A percentile compares a stretch with the other conserved stretches of the same genome.
These are phyloP conservation scores for Flaveria robusta DNA, from an alignment of 129 eudicot genomes.

Conservation along the genomic window DNA sequence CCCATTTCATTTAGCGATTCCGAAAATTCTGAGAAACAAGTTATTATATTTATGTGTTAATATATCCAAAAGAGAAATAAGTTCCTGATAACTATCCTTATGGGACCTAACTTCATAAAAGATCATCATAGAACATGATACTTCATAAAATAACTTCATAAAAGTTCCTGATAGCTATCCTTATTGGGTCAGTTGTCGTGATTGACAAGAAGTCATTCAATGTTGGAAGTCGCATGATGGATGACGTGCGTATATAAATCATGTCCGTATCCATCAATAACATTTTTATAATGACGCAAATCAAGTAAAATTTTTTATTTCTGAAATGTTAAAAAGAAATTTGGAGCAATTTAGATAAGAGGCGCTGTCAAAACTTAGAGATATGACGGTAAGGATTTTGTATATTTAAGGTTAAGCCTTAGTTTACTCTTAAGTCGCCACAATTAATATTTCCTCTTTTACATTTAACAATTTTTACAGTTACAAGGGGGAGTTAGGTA, in stretches of 20 bases:
- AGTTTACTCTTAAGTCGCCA: neutral
- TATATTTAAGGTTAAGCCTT: neutral
- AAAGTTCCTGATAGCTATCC: neutral
- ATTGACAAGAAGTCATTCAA: constrained; percentile 8
- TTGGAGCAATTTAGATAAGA: neutral
- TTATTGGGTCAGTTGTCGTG: neutral
- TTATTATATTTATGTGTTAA: neutral
- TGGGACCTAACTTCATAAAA: constrained; percentile 16
- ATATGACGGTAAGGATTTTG: neutral
- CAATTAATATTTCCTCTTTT: neutral
- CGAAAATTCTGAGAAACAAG: constrained; percentile 71
- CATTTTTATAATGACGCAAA: neutral
- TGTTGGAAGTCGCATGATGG: constrained; percentile 5
- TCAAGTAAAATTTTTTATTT: neutral
- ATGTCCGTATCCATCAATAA: neutral
- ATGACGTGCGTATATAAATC: neutral
- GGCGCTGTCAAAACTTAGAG: neutral
- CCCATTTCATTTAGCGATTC: constrained; percentile 93
- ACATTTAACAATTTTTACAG: constrained; percentile 17
- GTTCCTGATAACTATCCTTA: neutral
- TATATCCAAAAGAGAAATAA: constrained; percentile 1
- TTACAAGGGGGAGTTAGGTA: neutral
- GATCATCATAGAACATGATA: constrained; percentile 4
- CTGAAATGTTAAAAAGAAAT: neutral
- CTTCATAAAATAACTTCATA: constrained; percentile 18